phyloP scores from a whole-genome alignment of 805 yeast species.

The Candida schatavii region DNA sequence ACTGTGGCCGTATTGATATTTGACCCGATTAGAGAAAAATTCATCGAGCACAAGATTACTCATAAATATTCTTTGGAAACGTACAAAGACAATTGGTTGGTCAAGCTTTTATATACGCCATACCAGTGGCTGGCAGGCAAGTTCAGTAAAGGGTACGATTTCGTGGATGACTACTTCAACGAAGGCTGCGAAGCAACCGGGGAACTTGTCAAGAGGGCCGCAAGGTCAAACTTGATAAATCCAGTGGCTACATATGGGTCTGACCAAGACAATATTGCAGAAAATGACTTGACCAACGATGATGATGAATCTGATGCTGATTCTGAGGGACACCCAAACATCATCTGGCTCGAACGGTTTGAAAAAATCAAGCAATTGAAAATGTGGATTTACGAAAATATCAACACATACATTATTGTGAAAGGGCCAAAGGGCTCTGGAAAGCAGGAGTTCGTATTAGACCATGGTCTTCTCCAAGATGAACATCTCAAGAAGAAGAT shows the following conservation, averaged over 20 bases:
- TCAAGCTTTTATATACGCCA: constrained; percentile 27
- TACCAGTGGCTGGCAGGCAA: constrained; percentile 21
- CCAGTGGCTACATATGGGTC: background rate
- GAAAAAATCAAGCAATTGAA: constrained; percentile 66
- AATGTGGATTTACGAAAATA: constrained; percentile 82
- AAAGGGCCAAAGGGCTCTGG: constrained; percentile 97
- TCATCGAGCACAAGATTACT: constrained; percentile 70
- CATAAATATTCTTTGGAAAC: constrained; percentile 52
- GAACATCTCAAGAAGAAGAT: constrained; percentile 42
- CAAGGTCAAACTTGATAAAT: constrained; percentile 9
- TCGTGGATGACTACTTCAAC: constrained; percentile 27
- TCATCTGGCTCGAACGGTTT: constrained; percentile 69
- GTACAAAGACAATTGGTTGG: constrained; percentile 34
- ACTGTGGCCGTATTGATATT: constrained; percentile 80
- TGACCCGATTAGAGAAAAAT: constrained; percentile 88
- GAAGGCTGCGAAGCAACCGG: constrained; percentile 12
- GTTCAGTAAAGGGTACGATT: constrained; percentile 33
- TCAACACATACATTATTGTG: constrained; percentile 84
- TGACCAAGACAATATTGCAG: background rate
- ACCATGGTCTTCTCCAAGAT: constrained; percentile 60
- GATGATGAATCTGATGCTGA: constrained; percentile 6
- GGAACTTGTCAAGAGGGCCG: constrained; percentile 4
- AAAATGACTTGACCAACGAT: constrained; percentile 11
- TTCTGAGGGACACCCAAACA: constrained; percentile 24
- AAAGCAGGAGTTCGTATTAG: constrained; percentile 72